Conservation (phyloP, 129 eudicot species). For the Dittrichia graveolens region DNA sequence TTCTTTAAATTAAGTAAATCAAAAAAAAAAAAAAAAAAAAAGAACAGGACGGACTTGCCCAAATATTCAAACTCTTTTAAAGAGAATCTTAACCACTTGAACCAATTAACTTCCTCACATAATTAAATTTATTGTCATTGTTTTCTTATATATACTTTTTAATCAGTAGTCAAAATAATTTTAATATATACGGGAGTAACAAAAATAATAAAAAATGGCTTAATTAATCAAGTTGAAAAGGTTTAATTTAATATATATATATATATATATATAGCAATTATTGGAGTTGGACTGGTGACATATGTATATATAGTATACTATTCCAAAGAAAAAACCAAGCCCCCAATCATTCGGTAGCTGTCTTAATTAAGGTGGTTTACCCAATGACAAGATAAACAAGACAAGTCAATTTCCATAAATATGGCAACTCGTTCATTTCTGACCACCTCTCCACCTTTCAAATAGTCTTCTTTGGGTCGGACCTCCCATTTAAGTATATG, state of each 20-base stretch:
- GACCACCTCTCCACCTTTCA: not conserved
- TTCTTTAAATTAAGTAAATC: too few species aligned
- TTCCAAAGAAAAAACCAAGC: not conserved
- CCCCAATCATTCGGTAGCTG: slow-evolving; percentile 26
- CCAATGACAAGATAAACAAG: slow-evolving; percentile 4
- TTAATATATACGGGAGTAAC: not conserved
- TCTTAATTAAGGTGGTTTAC: slow-evolving; percentile 16
- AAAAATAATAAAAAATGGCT: not conserved
- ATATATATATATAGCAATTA: not conserved
- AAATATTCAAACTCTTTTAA: too few species aligned
- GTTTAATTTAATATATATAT: slow-evolving; percentile 15
- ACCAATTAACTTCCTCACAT: too few species aligned
- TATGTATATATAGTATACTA: too few species aligned
- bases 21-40: too few species aligned
- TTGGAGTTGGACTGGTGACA: slow-evolving; percentile 16
- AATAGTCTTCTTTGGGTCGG: not conserved
- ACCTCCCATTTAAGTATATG: too few species aligned
- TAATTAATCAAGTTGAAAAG: not conserved
- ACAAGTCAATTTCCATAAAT: slow-evolving; percentile 11
- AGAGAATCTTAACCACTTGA: too few species aligned
- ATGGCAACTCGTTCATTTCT: slow-evolving; percentile 9
- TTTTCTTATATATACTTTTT: too few species aligned
- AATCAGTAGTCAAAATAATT: too few species aligned
- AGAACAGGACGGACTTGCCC: too few species aligned
- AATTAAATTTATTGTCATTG: too few species aligned